Conservation (phyloP, 257 asterid species). For the Prunella vulgaris region DNA sequence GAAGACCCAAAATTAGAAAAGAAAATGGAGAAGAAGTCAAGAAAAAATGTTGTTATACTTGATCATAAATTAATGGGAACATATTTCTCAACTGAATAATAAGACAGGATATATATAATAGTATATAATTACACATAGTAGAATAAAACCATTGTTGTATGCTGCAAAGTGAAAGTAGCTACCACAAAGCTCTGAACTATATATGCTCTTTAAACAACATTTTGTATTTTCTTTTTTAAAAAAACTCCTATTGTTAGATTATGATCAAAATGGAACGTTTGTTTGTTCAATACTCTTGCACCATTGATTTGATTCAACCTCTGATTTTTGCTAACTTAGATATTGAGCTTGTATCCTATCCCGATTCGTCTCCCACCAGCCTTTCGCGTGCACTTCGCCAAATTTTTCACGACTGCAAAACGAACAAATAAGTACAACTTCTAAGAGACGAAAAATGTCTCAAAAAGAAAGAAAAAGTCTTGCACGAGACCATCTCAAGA, state of each 20-base stretch:
- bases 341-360: slow-evolving; percentile 90
- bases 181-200: not conserved
- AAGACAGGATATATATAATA: not conserved
- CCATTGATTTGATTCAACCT: slow-evolving; percentile 2
- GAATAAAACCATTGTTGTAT: not conserved
- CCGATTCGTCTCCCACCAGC: slow-evolving; percentile 91
- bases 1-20: not conserved
- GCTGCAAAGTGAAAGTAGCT: not conserved
- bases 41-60: not conserved
- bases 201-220: not conserved
- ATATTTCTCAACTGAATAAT: not conserved
- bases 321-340: slow-evolving; percentile 40
- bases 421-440: not conserved
- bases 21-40: not conserved
- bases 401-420: slow-evolving; percentile 63
- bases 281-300: not conserved
- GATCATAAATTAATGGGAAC: not conserved
- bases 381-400: slow-evolving; percentile 84
- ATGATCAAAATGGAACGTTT: slow-evolving; percentile 7
- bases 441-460: not conserved
- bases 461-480: too few species aligned
- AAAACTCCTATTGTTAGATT: slow-evolving; percentile 26
- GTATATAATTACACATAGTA: not conserved
- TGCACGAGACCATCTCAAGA: too few species aligned
- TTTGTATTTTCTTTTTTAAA: slow-evolving; percentile 10